Conservation (phyloP, 768 basidiomycete species). For the Tremella yokohamensis region DNA sequence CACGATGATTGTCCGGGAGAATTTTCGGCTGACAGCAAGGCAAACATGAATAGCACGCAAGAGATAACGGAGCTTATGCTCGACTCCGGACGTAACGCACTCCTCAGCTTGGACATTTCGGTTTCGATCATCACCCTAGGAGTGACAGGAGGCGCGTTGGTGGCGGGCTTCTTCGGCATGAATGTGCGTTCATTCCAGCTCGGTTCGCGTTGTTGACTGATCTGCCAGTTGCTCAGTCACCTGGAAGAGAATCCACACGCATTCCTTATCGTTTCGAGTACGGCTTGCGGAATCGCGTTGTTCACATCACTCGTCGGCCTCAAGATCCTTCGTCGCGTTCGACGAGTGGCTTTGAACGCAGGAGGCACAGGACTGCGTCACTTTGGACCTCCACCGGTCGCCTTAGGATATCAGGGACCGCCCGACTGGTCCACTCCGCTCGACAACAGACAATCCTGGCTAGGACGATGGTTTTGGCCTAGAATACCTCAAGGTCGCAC, state of each 20-base stretch:
- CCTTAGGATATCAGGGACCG: too few species aligned
- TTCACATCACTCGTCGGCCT: conserved; percentile 66
- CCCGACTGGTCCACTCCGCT: neutral
- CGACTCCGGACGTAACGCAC: conserved; percentile 88
- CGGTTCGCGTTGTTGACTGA: neutral
- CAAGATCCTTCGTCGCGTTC: conserved; percentile 55
- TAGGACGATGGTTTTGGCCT: neutral
- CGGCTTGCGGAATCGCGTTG: conserved; percentile 61
- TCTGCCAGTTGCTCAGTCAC: conserved; percentile 65
- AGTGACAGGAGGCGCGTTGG: conserved; percentile 79
- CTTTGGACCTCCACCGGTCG: conserved; percentile 2
- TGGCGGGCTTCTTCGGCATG: conserved; percentile 94
- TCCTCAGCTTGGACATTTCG: conserved; percentile 88
- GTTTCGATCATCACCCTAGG: conserved; percentile 94
- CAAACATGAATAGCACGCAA: conserved; percentile 93
- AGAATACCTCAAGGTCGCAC: too few species aligned
- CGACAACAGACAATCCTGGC: neutral
- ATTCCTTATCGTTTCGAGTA: conserved; percentile 64
- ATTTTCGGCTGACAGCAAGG: conserved; percentile 54
- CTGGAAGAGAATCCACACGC: conserved; percentile 71
- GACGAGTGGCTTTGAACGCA: conserved; percentile 45
- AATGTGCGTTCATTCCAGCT: conserved; percentile 62
- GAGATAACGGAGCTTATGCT: conserved; percentile 96
- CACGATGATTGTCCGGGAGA: conserved; percentile 3
- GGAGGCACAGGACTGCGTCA: conserved; percentile 16